Evolutionary conservation across 2,329 filamentous ascomycete species (phyloP), one percentile per base, ranked within the genome.

Genomic region (Phaeosphaeria sp.): DNA sequence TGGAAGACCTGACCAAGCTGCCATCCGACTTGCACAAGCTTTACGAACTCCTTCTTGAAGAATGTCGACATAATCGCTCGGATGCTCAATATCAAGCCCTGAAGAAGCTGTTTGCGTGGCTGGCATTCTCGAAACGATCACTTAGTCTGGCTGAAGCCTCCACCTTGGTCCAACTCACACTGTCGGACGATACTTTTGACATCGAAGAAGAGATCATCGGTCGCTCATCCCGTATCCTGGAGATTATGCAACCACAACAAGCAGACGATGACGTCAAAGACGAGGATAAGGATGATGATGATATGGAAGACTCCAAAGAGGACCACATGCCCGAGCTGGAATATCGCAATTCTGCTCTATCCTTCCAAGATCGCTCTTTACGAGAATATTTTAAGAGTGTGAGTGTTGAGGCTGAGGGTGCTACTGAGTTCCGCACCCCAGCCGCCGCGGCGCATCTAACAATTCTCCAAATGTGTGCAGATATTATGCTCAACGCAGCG

Each of bases 1-100:
- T 77, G 1, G 65, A 73, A n/a, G 56, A 66, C 1, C 51, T 79
- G 0, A 59, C 68, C 0, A 64, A 68, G 18, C 66, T 77, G 3
- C 56, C 62, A 0, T 18, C 27, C 7, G 60, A 36, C 20, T 33
- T 69, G 6, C 49, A 60, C 11, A 55, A 53, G 20, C 51, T 68
- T 2, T 69, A 67, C 50, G 49, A 53, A 21, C 47, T 67, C 17
- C 43, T 69, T 17, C 50, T 67, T 0, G 56, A 53, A 1, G 66
- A 69, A 22, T 67, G 65, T 22, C 60, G 57, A 25, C 56, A 49
- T 6, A 53, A 61, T 27, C 61, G 67, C 3, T 56, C 64, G 4
- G 40, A 51, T 9, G 63, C 65, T 24, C 64, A 69, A 46, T 61
- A 63, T 39, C 47, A 56, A 18, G 60, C 64, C 3, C 33, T 69